Evolutionary conservation across 2,329 filamentous ascomycete species (phyloP).

Genomic region (Apiospora kogelbergensis): DNA sequence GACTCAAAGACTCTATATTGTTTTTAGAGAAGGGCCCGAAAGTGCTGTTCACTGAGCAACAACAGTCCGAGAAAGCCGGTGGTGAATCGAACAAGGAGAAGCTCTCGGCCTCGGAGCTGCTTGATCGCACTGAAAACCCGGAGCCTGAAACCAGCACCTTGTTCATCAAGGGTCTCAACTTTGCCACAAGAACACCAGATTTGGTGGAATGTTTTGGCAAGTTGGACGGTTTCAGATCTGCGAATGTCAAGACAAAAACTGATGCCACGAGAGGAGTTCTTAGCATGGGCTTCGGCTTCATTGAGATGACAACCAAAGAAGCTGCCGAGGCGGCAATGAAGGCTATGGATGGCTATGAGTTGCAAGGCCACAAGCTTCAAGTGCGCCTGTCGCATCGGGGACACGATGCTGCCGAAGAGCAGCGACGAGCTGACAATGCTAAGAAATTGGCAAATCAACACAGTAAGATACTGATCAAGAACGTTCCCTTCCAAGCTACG

Average conservation of each 20-base stretch:
- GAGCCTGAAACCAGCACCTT: conserved; percentile 74
- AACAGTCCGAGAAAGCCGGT: conserved; percentile 25
- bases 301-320: conserved; percentile 78
- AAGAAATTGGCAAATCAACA: conserved; percentile 75
- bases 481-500: conserved; percentile 90
- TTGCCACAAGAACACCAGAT: conserved; percentile 76
- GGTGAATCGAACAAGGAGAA: conserved; percentile 53
- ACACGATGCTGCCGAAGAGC: conserved; percentile 83
- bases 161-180: conserved; percentile 93
- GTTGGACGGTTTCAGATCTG: conserved; percentile 85
- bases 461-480: conserved; percentile 97
- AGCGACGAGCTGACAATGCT: conserved; percentile 76
- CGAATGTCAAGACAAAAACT: conserved; percentile 87
- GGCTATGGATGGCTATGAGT: conserved; percentile 82
- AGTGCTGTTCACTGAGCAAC: conserved; percentile 62
- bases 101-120: conserved; percentile 66
- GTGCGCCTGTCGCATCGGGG: conserved; percentile 88
- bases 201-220: conserved; percentile 77
- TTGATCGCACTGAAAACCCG: conserved; percentile 55
- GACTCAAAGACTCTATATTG: conserved; percentile 85
- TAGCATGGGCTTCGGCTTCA: conserved; percentile 97
- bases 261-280: conserved; percentile 90
- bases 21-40: conserved; percentile 93
- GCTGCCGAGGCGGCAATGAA: conserved; percentile 78
- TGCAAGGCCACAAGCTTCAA: conserved; percentile 84